Evolutionary conservation across 2,329 filamentous ascomycete genomes (phyloP), one percentile per base, ranked within the genome.

Genomic region (Fusarium algeriense): DNA sequence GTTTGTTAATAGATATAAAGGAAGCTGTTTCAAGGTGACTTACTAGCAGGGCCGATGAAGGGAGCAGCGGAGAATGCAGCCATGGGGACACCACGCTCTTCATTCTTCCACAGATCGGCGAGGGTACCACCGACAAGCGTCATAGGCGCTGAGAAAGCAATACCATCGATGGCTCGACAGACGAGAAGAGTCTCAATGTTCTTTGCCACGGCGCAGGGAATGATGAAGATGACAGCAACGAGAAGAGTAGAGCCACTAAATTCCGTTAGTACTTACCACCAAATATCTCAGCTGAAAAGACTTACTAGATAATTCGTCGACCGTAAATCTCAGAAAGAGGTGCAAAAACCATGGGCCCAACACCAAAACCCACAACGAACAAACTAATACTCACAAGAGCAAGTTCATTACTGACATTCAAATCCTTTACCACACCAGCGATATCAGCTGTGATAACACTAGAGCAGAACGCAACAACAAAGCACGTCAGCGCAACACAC

Each of bases 81-180:
- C 93, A 97, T 96, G 20, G 93, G 92, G 3, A 96, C 91, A 76
- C 93, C 93, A 57, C 93, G 88, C 81, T 97, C 93, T 78, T 96
- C 93, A 54, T 91, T 93, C 64, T 83, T 89, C 93, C 93, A 97
- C n/a, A 96, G 80, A 82, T 97, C 93, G 14, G 93, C 92, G 9
- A 97, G 82, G 1, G 92, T 95, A 12, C 93, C 93, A 45, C 93
- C 93, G 12, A 95, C 93, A 2, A 96, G 85, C 0, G 93, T 95
- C 91, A 97, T 95, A 4, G 93, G 93, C 0, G 93, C 93, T 14
- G 91, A 94, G 78, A 95, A 95, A 9, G 92, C 92, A 60, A 96
- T 93, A 48, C 93, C 93, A 69, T 94, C 93, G 64, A 97, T 92
- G 48, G 90, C 84, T 67, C 93, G 89, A 77, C 91, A 93, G 30